Evolutionary conservation across 495 filamentous ascomycete species (phyloP).

Genomic region (Penicillium bialowiezense): DNA sequence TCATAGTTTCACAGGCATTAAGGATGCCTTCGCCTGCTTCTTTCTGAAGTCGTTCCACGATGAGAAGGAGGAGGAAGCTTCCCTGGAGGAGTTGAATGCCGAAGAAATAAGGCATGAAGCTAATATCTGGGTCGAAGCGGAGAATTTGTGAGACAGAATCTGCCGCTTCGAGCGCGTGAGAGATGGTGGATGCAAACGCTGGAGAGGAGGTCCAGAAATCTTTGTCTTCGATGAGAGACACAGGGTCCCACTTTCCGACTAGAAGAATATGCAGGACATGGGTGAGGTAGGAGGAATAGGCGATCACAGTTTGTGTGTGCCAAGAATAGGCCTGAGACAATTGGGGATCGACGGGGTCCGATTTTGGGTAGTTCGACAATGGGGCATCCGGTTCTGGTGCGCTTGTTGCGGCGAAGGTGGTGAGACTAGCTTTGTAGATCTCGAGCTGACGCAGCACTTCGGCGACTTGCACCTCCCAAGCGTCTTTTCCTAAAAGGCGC

Average conservation of each 20-base stretch:
- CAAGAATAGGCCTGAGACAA: slow-evolving; percentile 54
- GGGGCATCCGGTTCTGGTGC: slow-evolving; percentile 29
- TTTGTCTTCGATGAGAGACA: slow-evolving; percentile 80
- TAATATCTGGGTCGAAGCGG: slow-evolving; percentile 79
- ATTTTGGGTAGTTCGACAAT: slow-evolving; percentile 21
- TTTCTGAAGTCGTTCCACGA: slow-evolving; percentile 78
- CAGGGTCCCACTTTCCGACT: slow-evolving; percentile 85
- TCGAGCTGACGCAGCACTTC: slow-evolving; percentile 81
- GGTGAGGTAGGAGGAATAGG: slow-evolving; percentile 86
- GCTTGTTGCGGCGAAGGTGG: slow-evolving; percentile 64
- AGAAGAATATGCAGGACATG: slow-evolving; percentile 82
- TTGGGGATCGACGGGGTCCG: slow-evolving; percentile 42
- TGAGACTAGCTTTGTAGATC: slow-evolving; percentile 78
- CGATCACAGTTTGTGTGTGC: slow-evolving; percentile 81
- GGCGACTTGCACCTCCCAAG: slow-evolving; percentile 76
- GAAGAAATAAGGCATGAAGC: slow-evolving; percentile 90
- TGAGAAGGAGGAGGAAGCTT: slow-evolving; percentile 75
- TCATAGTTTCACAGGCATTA: slow-evolving; percentile 82
- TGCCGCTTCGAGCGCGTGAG: slow-evolving; percentile 75
- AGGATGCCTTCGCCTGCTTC: slow-evolving; percentile 78
- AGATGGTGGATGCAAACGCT: slow-evolving; percentile 75
- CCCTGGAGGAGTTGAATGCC: slow-evolving; percentile 83
- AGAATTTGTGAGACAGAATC: slow-evolving; percentile 80
- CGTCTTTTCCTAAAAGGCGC: slow-evolving; percentile 67
- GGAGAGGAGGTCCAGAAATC: slow-evolving; percentile 86